Evolutionary conservation across 2,329 filamentous ascomycete genomes (phyloP).

Genomic region (Fulvia fulva): DNA sequence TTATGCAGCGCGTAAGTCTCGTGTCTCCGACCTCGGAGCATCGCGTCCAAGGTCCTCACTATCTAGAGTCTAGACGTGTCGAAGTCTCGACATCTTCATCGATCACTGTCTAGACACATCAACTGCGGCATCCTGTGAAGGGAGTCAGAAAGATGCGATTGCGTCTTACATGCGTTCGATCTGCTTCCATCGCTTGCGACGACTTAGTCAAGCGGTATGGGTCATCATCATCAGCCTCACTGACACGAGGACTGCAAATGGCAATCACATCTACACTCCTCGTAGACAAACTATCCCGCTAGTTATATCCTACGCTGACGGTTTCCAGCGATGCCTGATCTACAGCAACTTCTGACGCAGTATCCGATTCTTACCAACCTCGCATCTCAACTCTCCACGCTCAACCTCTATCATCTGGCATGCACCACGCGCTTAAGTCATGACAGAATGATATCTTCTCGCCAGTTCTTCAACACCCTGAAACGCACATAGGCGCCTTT

Average conservation of each 20-base stretch:
- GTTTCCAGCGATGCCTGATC: background rate
- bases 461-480: background rate
- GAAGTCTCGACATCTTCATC: background rate
- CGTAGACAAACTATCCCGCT: too few species aligned
- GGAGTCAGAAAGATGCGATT: too few species aligned
- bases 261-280: background rate
- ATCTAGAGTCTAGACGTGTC: background rate
- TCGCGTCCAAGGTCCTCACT: background rate
- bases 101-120: background rate
- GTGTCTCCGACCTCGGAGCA: background rate
- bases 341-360: too few species aligned
- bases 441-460: background rate
- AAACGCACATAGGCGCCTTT: background rate
- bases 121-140: background rate
- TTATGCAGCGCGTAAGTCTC: background rate
- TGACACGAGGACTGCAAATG: background rate
- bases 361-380: conserved; percentile 1
- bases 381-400: conserved; percentile 3
- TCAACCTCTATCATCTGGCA: conserved; percentile 7
- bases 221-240: background rate
- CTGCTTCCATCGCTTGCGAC: background rate
- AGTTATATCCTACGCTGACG: background rate
- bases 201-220: background rate
- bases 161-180: background rate
- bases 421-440: background rate